Conservation (phyloP, 495 filamentous ascomycete species). For the Thozetella sp. region DNA sequence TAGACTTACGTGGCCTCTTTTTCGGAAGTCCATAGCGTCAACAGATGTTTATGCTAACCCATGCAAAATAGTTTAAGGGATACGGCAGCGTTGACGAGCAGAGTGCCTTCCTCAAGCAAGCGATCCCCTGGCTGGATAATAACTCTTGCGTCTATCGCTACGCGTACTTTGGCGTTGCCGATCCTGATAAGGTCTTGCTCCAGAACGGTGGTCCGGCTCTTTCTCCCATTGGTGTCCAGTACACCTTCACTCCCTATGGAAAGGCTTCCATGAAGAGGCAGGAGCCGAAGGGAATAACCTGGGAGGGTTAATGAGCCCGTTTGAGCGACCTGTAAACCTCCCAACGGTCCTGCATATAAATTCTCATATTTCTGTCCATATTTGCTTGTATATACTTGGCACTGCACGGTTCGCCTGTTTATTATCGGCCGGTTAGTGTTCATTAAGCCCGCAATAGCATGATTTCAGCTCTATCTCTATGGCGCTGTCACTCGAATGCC, state of each 20-base stretch:
- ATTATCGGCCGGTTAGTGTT: too few relatives aligned
- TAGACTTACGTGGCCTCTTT: not conserved
- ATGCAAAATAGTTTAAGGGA: slow-evolving; percentile 1
- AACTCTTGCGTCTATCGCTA: slow-evolving; percentile 11
- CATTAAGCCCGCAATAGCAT: too few relatives aligned
- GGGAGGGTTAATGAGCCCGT: not conserved
- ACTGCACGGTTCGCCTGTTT: too few relatives aligned
- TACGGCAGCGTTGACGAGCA: slow-evolving; percentile 6
- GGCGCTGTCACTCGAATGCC: too few relatives aligned
- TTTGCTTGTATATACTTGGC: not conserved
- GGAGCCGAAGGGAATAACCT: not conserved
- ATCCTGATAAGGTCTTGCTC: slow-evolving; percentile 5
- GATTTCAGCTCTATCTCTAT: too few relatives aligned
- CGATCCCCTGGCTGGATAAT: slow-evolving; percentile 11
- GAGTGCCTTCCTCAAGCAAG: slow-evolving; percentile 6
- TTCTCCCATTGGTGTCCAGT: slow-evolving; percentile 8
- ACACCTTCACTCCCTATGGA: slow-evolving; percentile 6
- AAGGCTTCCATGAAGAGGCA: not conserved
- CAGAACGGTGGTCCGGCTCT: slow-evolving; percentile 10
- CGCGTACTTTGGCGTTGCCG: slow-evolving; percentile 12
- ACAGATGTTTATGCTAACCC: not conserved
- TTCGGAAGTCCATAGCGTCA: not conserved
- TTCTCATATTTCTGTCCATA: not conserved
- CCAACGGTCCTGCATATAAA: not conserved
- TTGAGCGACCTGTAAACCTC: not conserved